Base-by-base conservation (phyloP, 2,329 filamentous ascomycete species). In the Aspergillus cejpii region DNA sequence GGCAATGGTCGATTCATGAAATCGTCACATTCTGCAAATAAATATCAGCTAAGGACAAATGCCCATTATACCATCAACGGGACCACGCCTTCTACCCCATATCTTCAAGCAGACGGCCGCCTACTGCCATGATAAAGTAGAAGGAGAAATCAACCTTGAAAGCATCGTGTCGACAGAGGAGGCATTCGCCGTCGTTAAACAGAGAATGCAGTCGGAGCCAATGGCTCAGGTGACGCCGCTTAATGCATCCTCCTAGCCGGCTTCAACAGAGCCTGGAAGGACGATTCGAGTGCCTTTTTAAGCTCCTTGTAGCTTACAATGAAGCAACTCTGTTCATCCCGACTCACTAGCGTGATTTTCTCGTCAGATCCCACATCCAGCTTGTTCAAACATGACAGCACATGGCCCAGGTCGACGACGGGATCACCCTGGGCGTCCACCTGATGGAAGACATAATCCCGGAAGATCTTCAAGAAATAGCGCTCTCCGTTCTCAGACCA, bases 381-480 rank as follows among this genome's bases (percentile, higher is more conserved):
- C 64, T 95, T 96, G 70, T 94, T 96, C 55, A 98, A 69, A 60
- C 85, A 91, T 20, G 78, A 79, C 37, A 98, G 67, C 52, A 97
- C 87, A 69, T 97, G 90, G 2, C 85, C 91, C 46, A 96, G 73
- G 61, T 96, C 87, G 4, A 94, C 75, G 1, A 90, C 84, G 0
- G 92, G 85, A 42, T 86, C 84, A 11, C 88, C 89, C 45, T 87
- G 81, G 23, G 80, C 78, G 63, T 97, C 89, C 10, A 96, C 89
- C 60, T 94, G 90, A 65, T 98, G 92, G 69, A 97, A 98, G 31
- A 96, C 87, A 58, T 94, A 97, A 68, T 98, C 92, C 39, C 92
- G 81, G 74, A 97, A 97, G 6, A 98, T 77, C 69, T 95, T 96
- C 52, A 98, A 75, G 62, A 87, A 85, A 64, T 95, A 97, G 21